Evolutionary conservation across 176 grass and related monocot genomes (phyloP), one percentile per base, ranked within the genome.

Genomic region (Typha latifolia): DNA sequence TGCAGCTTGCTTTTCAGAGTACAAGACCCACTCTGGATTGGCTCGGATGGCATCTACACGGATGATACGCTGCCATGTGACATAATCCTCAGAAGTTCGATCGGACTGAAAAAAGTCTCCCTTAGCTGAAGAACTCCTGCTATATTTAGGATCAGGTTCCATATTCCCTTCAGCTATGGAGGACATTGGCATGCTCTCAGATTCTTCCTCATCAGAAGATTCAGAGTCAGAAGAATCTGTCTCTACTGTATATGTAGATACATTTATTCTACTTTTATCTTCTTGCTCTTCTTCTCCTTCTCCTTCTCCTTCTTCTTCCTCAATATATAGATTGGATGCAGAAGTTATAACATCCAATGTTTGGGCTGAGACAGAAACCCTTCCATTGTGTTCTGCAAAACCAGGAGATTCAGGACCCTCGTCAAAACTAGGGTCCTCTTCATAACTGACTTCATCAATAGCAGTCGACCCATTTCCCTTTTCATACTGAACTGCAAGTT

Each of bases 11-110:
- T 68, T 70, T 26, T 43, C 63, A 5, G 82, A 89, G 80, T 86
- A 83, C 15, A 83, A 51, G 71, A 91, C 79, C 91, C 91, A 96
- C 77, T 96, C 93, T 12, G 80, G 37, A 50, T 85, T 88, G 52
- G 88, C 80, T 27, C 93, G 80, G 50, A 91, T 75, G 29, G 93
- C 88, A 77, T 96, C 93, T 61, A 91, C 64, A 73, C 93, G 86
- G 68, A 96, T 96, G 47, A 96, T 96, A 22, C 93, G 88, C 52
- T 96, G 88, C 93, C 93, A 96, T 48, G 83, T 89, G 12, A 75
- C 29, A 4, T 89, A 89, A 72, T 96, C 82, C 67, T 96, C 93
- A 0, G 77, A 61, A 61, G 82, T 91, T 74, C 69, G 79, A 32
- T 66, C 84, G 69, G 72, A 82, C 69, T 48, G 86, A 2, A 75